Conservation (phyloP, 495 filamentous ascomycete genomes). For the Talaromyces thailandensis region DNA sequence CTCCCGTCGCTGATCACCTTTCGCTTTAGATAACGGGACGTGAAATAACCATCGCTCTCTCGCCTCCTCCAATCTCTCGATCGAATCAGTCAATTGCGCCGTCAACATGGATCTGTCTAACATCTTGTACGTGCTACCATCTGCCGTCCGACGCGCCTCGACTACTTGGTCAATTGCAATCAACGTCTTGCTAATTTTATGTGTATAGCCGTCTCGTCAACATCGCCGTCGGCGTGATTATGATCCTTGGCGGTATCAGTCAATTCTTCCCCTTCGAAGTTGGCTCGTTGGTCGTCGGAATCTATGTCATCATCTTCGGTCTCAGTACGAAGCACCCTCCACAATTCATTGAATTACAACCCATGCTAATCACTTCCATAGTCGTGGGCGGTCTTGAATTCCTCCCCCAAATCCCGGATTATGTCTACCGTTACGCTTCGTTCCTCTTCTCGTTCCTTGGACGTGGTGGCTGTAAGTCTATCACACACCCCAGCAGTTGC, state of each 20-base stretch:
- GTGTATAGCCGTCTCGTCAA: conserved; percentile 79
- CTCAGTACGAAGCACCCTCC: conserved; percentile 48
- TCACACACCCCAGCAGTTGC: background rate
- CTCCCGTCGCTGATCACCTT: background rate
- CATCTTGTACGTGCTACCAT: conserved; percentile 41
- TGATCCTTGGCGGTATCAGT: conserved; percentile 82
- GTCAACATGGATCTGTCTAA: conserved; percentile 47
- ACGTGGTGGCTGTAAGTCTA: conserved; percentile 79
- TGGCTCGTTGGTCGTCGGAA: conserved; percentile 60
- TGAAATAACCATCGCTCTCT: background rate
- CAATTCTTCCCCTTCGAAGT: conserved; percentile 58
- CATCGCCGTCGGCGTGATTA: conserved; percentile 75
- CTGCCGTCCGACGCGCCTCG: background rate
- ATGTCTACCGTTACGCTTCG: conserved; percentile 84
- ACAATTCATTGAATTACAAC: conserved; percentile 8
- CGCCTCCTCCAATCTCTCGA: background rate
- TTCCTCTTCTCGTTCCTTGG: conserved; percentile 98
- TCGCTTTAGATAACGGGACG: background rate
- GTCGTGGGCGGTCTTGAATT: conserved; percentile 59
- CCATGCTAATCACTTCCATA: conserved; percentile 7
- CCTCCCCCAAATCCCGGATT: conserved; percentile 74
- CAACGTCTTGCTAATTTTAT: background rate
- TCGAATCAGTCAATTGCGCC: background rate
- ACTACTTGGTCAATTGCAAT: background rate
- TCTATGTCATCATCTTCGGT: conserved; percentile 86